These are phyloP conservation scores for Asclepias syriaca DNA, from an alignment of 257 asterid genomes.

Conservation along the genomic window DNA sequence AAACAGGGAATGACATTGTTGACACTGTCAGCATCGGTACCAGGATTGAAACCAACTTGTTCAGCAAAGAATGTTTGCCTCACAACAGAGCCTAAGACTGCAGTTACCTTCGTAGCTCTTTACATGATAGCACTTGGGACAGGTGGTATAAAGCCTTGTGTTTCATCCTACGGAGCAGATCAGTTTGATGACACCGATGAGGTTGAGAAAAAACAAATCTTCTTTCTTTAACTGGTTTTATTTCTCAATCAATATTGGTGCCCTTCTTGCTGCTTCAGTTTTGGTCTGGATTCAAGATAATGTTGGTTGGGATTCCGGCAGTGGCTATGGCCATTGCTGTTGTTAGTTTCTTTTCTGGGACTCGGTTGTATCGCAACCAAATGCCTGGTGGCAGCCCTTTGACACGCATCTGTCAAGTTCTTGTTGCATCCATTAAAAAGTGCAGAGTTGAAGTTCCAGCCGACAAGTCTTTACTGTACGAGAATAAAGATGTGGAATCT, in stretches of 20 bases:
- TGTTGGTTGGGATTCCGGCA: constrained; percentile 55
- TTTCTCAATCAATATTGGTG: constrained; percentile 58
- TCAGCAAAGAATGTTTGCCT: constrained; percentile 36
- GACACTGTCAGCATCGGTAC: constrained; percentile 57
- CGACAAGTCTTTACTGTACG: constrained; percentile 41
- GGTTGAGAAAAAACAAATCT: constrained; percentile 49
- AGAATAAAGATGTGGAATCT: constrained; percentile 41
- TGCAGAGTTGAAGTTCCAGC: constrained; percentile 34
- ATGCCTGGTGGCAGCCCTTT: constrained; percentile 77
- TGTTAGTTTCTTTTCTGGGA: constrained; percentile 54
- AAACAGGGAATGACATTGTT: constrained; percentile 60
- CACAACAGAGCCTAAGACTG: constrained; percentile 38
- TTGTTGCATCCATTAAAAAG: constrained; percentile 56
- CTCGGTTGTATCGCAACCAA: constrained; percentile 55
- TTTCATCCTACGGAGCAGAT: constrained; percentile 75
- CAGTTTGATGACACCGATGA: constrained; percentile 67
- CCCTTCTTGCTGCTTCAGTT: constrained; percentile 51
- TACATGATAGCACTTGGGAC: constrained; percentile 65
- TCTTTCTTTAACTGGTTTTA: constrained; percentile 72
- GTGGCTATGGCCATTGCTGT: constrained; percentile 58
- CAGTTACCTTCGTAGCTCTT: constrained; percentile 42
- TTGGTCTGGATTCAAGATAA: constrained; percentile 54
- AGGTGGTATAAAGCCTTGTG: constrained; percentile 73
- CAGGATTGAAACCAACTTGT: constrained; percentile 49
- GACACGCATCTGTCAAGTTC: constrained; percentile 57